Base-by-base conservation (phyloP, 1,284 basidiomycete genomes). In the Ustilago xerochloae region DNA sequence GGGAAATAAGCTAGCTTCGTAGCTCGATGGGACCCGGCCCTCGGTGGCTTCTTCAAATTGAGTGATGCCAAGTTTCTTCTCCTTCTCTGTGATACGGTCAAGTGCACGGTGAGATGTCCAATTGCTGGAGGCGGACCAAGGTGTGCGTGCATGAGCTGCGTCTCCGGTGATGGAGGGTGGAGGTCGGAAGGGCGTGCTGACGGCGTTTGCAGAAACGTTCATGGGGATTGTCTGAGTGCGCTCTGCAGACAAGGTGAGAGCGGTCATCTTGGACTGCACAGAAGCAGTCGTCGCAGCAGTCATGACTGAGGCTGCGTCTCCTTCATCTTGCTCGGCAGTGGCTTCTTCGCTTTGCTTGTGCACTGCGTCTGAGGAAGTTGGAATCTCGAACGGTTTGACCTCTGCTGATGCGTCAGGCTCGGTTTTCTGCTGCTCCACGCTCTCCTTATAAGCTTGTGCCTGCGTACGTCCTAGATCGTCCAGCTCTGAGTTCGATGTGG, bases 11-110 rank as follows among this genome's bases (percentile, higher is more conserved):
- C 69, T 62, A 15, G 62, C 67, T 60, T 78, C 75, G 46, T 54
- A 63, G 13, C 62, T 36, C 0, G 71, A 63, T 12, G 72, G 72
- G n/a, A 70, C 67, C 5, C 73, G 46, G 13, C 78, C 78, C 22
- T 69, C 61, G 12, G 64, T 59, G 16, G 66, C 62, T 9, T 80
- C 73, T 47, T 73, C 73, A 49, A 72, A 74, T 15, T 72, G 59
- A 0, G 74, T 76, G 39, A 76, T 75, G 51, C 78, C 78, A 6
- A 45, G 33, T 45, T 73, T 54, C 35, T 63, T 67, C 32, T 80
- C 78, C 30, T 64, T 60, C 7, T 73, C 63, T 2, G 68, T 67
- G 28, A 64, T 28, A 5, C 70, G 63, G 38, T 80, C 76, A 36
- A 80, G 65, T 16, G 58, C 62, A 6, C 74, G 63, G 22, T 67